Base-by-base conservation (phyloP, 2,329 filamentous ascomycete genomes). In the Hymenoscyphus occultus region DNA sequence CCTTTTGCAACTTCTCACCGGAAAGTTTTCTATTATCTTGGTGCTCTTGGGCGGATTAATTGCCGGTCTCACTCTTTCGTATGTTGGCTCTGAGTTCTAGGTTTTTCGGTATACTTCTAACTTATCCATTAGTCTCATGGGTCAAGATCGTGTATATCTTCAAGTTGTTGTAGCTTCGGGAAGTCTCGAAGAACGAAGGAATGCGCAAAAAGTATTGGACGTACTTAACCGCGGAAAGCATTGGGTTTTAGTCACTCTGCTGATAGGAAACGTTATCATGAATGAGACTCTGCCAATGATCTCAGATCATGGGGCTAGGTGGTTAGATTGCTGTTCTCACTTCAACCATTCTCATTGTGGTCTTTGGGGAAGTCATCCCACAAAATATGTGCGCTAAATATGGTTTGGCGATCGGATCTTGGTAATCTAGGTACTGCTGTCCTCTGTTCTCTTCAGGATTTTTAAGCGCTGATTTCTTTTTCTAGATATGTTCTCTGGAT, bases 201-300 rank as follows among this genome's bases (percentile, higher is more conserved):
- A 97, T 75, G 94, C 94, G 0, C 85, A 83, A 62, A 89, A 87
- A 70, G 94, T 98, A 12, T 82, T 96, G 71, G 83, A 86, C 48
- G 81, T 98, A 28, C 80, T 98, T 60, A 87, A 91, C 67, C 89
- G 86, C 72, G 94, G 94, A 72, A 97, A 97, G 77, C 94, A 98
- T 77, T 98, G 94, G 94, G 94, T 98, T 19, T 82, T 98, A 64
- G 94, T 98, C 62, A 97, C 94, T 1, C 80, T 98, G 35, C 84
- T 98, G 9, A 81, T 98, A 63, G 92, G 92, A 76, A 98, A 98
- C 77, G 94, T 98, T 75, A 95, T 98, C 72, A 96, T 94, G 70
- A 97, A 98, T 77, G 94, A 97, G 79, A 95, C 93, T 2, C 82
- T 97, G 13, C 94, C 94, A 22, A 96, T 98, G 67, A 91, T 98